A percentile compares a stretch with the other conserved stretches of the same genome.
phyloP scores from a whole-genome alignment of 495 filamentous ascomycete genomes.

The Penicillium canescens region DNA sequence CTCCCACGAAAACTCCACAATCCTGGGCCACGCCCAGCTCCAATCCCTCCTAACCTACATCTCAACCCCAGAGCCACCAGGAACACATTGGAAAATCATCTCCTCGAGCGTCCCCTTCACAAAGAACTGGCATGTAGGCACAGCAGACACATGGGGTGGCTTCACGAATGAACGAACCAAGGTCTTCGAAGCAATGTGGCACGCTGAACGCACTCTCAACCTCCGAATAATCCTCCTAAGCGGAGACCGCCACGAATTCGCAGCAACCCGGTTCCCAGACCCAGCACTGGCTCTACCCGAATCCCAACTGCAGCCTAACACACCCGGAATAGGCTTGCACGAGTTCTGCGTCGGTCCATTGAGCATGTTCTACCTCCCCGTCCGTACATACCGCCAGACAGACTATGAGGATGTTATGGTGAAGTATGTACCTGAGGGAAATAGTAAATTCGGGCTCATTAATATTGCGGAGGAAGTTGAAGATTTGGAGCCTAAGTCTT shows the following conservation, averaged over 20 bases:
- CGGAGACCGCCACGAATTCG: conserved; percentile 94
- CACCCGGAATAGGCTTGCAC: conserved; percentile 58
- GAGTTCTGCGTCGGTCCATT: conserved; percentile 90
- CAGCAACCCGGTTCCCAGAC: conserved; percentile 82
- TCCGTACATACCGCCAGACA: conserved; percentile 76
- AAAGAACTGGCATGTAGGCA: conserved; percentile 89
- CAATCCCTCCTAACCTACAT: conserved; percentile 78
- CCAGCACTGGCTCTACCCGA: conserved; percentile 42
- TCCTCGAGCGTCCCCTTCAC: conserved; percentile 90
- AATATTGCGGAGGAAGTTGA: conserved; percentile 69
- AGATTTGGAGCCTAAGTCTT: conserved; percentile 43
- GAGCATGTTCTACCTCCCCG: conserved; percentile 88
- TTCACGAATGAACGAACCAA: conserved; percentile 75
- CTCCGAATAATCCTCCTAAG: conserved; percentile 81
- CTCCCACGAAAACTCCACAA: conserved; percentile 67
- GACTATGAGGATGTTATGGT: conserved; percentile 77
- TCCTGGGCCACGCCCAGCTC: conserved; percentile 81
- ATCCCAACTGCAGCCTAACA: conserved; percentile 25
- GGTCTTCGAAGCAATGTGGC: conserved; percentile 91
- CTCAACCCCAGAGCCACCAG: conserved; percentile 61
- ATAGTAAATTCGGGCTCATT: conserved; percentile 89
- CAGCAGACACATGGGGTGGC: conserved; percentile 87
- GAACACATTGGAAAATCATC: conserved; percentile 91
- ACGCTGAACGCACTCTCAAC: conserved; percentile 62
- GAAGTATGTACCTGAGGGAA: conserved; percentile 85